phyloP scores from a whole-genome alignment of 805 yeast species.

The Kluyveromyces aestuarii region DNA sequence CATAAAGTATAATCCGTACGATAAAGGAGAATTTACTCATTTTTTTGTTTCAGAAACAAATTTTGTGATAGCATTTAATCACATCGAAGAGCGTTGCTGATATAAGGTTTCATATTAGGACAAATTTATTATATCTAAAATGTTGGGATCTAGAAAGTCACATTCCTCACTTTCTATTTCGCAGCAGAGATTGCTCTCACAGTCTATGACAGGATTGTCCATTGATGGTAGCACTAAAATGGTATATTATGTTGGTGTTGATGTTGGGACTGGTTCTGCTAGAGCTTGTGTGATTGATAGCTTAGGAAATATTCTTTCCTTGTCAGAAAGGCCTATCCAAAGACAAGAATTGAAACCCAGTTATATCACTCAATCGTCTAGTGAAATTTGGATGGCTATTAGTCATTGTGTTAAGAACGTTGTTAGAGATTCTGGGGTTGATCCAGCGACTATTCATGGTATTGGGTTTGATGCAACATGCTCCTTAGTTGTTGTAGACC shows the following conservation, averaged over 20 bases:
- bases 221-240: slow-evolving; percentile 10
- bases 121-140: background rate
- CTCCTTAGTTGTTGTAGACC: slow-evolving; percentile 75
- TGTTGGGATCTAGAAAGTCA: slow-evolving; percentile 10
- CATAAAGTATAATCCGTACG: too few relatives aligned
- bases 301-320: slow-evolving; percentile 68
- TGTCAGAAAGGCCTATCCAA: slow-evolving; percentile 71
- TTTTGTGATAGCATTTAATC: too few relatives aligned
- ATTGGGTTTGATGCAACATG: slow-evolving; percentile 98
- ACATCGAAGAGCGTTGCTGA: too few relatives aligned
- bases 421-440: slow-evolving; percentile 64
- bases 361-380: slow-evolving; percentile 76
- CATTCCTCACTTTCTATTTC: slow-evolving; percentile 17
- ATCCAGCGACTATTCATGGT: slow-evolving; percentile 62
- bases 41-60: too few relatives aligned
- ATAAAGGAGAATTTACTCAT: too few relatives aligned
- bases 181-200: slow-evolving; percentile 17
- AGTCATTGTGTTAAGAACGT: slow-evolving; percentile 74
- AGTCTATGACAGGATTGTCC: slow-evolving; percentile 13
- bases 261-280: slow-evolving; percentile 97
- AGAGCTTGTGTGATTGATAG: slow-evolving; percentile 87
- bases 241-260: slow-evolving; percentile 65
- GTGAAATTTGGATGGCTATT: slow-evolving; percentile 86
- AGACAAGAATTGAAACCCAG: slow-evolving; percentile 67
- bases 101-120: too few relatives aligned